These are phyloP conservation scores for Pelargonium hybrid DNA, from an alignment of 441 rosid species.

Conservation along the genomic window DNA sequence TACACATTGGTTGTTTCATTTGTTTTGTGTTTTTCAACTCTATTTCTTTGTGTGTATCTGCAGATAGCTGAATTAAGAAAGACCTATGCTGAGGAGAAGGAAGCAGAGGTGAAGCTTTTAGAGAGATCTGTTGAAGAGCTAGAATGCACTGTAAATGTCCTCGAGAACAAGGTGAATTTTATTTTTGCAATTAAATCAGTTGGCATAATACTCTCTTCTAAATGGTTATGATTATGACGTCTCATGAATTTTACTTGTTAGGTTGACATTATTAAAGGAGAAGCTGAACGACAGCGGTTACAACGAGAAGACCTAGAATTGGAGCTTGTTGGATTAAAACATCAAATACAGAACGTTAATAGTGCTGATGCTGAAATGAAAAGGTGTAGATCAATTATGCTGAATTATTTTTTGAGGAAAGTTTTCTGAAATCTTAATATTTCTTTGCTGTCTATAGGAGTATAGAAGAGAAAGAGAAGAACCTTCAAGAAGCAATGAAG, in stretches of 20 bases:
- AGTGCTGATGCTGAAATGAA: slow-evolving; percentile 54
- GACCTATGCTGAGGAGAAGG: slow-evolving; percentile 68
- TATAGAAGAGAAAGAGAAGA: slow-evolving; percentile 60
- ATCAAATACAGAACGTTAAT: slow-evolving; percentile 67
- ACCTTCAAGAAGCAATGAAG: slow-evolving; percentile 45
- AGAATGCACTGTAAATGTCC: slow-evolving; percentile 65
- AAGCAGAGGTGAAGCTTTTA: slow-evolving; percentile 75
- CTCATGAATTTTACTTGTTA: slow-evolving; percentile 31
- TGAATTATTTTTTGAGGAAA: neutral
- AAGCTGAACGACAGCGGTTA: slow-evolving; percentile 84
- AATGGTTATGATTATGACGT: slow-evolving; percentile 8
- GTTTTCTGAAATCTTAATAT: slow-evolving; percentile 7
- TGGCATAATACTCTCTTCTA: neutral
- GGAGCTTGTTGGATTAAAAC: slow-evolving; percentile 59
- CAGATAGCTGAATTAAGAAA: slow-evolving; percentile 79
- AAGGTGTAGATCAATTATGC: slow-evolving; percentile 35
- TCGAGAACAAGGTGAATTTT: slow-evolving; percentile 73
- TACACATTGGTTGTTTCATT: slow-evolving; percentile 1
- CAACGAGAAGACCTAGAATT: slow-evolving; percentile 88
- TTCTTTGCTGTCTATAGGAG: slow-evolving; percentile 35
- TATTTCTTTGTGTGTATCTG: slow-evolving; percentile 2
- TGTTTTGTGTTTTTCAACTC: slow-evolving; percentile 18
- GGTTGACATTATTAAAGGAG: slow-evolving; percentile 85
- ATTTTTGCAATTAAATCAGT: slow-evolving; percentile 12
- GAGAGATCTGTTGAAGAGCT: slow-evolving; percentile 95